Evolutionary conservation across 2,329 filamentous ascomycete genomes (phyloP), one percentile per base, ranked within the genome.

Genomic region (Penicillium sp.): DNA sequence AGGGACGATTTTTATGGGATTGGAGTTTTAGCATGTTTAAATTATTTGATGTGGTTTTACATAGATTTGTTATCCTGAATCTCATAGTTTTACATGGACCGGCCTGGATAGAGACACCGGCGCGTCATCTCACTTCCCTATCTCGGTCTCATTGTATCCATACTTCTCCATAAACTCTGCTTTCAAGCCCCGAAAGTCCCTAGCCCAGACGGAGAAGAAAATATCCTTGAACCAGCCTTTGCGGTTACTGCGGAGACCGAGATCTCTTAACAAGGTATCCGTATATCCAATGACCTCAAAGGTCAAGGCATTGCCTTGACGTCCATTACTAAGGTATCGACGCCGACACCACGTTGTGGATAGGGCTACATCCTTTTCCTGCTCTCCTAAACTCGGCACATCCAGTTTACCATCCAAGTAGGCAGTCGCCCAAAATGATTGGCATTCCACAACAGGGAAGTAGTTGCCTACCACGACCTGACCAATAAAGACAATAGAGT

Each of bases 1-100:
- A 51, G 77, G 74, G 26, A 83, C 81, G 6, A 69, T 79, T 16
- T 86, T 83, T 63, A 70, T 85, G 63, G 73, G 68, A 26, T 61
- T 77, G 56, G 63, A 62, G 18, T 59, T 63, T 48, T 59, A n/a
- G 12, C 30, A 35, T 16, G 16, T 35, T 2, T 33, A 33, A 12
- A 2, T 4, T 7, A 11, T 11, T 33, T 33, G 12, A 33, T 12
- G 8, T 33, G n/a, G n/a, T n/a, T n/a, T n/a, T n/a, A n/a, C n/a
- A n/a, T n/a, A n/a, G n/a, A n/a, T n/a, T n/a, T n/a, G n/a, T n/a
- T n/a, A n/a, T n/a, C n/a, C n/a, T n/a, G n/a, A n/a, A n/a, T n/a
- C n/a, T n/a, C n/a, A n/a, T n/a, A n/a, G n/a, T n/a, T n/a, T n/a
- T n/a, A n/a, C n/a, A n/a, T n/a, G n/a, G n/a, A n/a, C n/a, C n/a